A percentile compares a stretch with the other conserved stretches of the same genome.
Conservation (phyloP, 768 basidiomycete genomes). For the Pleurotus pulmonarius region DNA sequence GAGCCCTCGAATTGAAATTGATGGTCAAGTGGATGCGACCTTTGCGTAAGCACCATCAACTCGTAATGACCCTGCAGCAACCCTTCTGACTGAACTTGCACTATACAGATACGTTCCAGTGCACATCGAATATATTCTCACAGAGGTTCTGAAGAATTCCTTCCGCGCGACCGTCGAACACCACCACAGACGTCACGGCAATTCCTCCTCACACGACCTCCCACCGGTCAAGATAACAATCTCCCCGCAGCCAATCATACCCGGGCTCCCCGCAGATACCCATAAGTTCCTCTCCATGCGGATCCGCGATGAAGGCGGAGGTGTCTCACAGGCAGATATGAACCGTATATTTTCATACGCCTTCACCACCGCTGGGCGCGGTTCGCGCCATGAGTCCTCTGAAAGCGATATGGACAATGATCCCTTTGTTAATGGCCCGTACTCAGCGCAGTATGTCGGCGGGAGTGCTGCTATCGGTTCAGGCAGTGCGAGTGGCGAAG, state of each 20-base stretch:
- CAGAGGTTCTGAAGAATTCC: constrained; percentile 87
- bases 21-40: constrained; percentile 66
- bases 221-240: constrained; percentile 73
- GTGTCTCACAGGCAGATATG: constrained; percentile 72
- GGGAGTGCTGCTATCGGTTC: constrained; percentile 59
- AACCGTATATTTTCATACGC: constrained; percentile 85
- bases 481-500: constrained; percentile 35
- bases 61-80: background rate
- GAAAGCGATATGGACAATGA: constrained; percentile 31
- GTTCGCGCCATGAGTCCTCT: constrained; percentile 12
- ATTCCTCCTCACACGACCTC: constrained; percentile 31
- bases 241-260: constrained; percentile 44
- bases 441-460: constrained; percentile 75
- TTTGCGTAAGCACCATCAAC: constrained; percentile 63
- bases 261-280: constrained; percentile 21
- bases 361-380: constrained; percentile 77
- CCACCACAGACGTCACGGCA: constrained; percentile 42
- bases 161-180: constrained; percentile 88
- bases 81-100: constrained; percentile 5
- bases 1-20: constrained; percentile 62
- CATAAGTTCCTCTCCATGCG: constrained; percentile 66
- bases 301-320: constrained; percentile 84
- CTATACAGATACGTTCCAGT: constrained; percentile 76
- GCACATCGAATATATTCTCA: constrained; percentile 88
- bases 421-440: constrained; percentile 62